These are phyloP conservation scores for Platanthera guangdongensis DNA, from an alignment of 106 monocot genomes.

Conservation along the genomic window DNA sequence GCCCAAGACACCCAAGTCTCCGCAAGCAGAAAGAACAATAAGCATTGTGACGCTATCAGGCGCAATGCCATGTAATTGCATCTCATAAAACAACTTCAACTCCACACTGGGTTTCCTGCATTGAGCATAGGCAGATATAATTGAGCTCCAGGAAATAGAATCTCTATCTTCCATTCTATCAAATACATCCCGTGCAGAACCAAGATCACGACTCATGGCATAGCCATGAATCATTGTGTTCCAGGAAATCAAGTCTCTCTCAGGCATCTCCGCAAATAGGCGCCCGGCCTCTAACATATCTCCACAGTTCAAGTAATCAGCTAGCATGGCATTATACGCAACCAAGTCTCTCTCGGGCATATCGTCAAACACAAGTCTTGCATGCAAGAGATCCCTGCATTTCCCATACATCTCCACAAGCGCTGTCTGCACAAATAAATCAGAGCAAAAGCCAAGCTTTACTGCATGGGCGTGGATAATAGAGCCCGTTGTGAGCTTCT, in stretches of 20 bases:
- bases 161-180: conserved; percentile 25
- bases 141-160: conserved; percentile 41
- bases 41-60: conserved; percentile 39
- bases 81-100: conserved; percentile 32
- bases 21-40: conserved; percentile 31
- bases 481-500: not conserved
- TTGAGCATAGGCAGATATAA: conserved; percentile 44
- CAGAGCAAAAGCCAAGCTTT: conserved; percentile 20
- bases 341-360: conserved; percentile 36
- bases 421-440: conserved; percentile 36
- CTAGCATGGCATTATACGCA: conserved; percentile 32
- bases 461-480: conserved; percentile 25
- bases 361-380: conserved; percentile 30
- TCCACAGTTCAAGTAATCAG: conserved; percentile 17
- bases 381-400: conserved; percentile 7
- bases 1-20: conserved; percentile 28
- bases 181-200: conserved; percentile 33
- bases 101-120: conserved; percentile 22
- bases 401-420: conserved; percentile 36
- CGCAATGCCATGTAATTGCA: conserved; percentile 17
- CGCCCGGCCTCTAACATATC: conserved; percentile 14
- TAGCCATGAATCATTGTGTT: conserved; percentile 51
- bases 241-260: conserved; percentile 43
- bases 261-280: conserved; percentile 30
- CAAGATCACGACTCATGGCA: conserved; percentile 15